Base-by-base conservation (phyloP, 108 stramenopile genomes). In the Craspedostauros australis region DNA sequence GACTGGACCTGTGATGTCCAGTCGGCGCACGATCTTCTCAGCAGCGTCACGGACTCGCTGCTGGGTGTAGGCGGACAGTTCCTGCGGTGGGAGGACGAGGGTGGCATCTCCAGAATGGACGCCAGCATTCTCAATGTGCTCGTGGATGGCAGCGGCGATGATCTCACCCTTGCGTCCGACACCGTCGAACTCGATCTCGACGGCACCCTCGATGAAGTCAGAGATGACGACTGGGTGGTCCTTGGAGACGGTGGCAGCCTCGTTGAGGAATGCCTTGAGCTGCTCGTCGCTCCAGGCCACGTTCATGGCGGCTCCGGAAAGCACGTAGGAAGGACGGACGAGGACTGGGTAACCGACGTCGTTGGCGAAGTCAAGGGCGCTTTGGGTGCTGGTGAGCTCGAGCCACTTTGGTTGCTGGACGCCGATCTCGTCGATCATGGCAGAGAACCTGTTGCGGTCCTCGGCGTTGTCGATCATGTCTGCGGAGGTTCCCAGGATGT, bases 111-210 rank as follows among this genome's bases (percentile, higher is more conserved):
- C 93, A 29, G 90, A 93, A 87, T 98, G 98, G 42, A 98, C 98
- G 40, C 98, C 98, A 12, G 98, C 98, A 48, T 96, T 91, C 75
- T 99, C 98, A 32, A 99, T 88, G 75, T 99, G 98, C 72, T 97
- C 95, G 58, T 94, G 91, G 50, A 96, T 96, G 37, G 96, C 95
- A 34, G 87, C 87, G 38, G 93, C 93, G 49, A 98, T 77, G 57
- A 96, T 78, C 49, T 93, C 91, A 23, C 98, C 98, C 58, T 99
- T 62, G 57, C 85, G 80, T 39, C 86, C 96, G 50, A 99, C 96
- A 58, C 87, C 96, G 65, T 99, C 98, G 58, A 97, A 86, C 60
- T 99, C 98, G 54, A 99, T 96, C 69, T 99, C 98, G 16, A 64
- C 62, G 29, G 96, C 96, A 26, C 93, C 94, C 51, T 94, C 73